Conservation (phyloP, 176 grass and related monocot genomes). For the Pharus latifolius region DNA sequence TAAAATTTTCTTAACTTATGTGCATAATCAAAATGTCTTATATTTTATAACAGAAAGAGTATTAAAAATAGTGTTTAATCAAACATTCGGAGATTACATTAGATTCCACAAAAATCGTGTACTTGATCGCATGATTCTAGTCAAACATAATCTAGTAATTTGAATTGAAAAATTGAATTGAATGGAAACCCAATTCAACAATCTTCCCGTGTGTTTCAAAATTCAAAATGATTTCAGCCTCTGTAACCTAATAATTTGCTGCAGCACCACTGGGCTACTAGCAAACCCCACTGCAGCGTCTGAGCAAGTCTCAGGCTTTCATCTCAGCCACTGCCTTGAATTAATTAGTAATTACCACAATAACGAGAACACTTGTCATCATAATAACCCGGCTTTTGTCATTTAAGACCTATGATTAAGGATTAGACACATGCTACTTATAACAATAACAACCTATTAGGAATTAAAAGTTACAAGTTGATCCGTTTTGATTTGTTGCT, state of each 20-base stretch:
- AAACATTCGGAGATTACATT: not conserved
- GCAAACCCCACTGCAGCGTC: not conserved
- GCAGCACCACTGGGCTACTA: not conserved
- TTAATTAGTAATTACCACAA: not conserved
- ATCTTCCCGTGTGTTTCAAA: no score
- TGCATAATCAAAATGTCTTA: no score
- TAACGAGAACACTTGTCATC: not conserved
- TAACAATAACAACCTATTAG: no score
- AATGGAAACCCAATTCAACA: no score
- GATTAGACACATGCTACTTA: no score
- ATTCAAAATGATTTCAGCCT: not conserved
- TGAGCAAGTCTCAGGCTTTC: no score
- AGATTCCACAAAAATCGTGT: not conserved
- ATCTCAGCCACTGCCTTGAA: not conserved
- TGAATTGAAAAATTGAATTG: not conserved
- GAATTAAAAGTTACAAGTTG: no score
- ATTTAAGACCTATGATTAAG: not conserved
- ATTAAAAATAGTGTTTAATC: not conserved
- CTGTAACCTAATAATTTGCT: not conserved
- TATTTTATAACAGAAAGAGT: no score
- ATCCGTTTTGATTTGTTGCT: no score
- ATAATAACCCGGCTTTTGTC: constrained; percentile 1
- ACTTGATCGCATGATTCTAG: not conserved
- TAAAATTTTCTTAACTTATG: no score
- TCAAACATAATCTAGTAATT: not conserved